phyloP scores from a whole-genome alignment of 176 grass and related monocot species.

The Avena sativa region DNA sequence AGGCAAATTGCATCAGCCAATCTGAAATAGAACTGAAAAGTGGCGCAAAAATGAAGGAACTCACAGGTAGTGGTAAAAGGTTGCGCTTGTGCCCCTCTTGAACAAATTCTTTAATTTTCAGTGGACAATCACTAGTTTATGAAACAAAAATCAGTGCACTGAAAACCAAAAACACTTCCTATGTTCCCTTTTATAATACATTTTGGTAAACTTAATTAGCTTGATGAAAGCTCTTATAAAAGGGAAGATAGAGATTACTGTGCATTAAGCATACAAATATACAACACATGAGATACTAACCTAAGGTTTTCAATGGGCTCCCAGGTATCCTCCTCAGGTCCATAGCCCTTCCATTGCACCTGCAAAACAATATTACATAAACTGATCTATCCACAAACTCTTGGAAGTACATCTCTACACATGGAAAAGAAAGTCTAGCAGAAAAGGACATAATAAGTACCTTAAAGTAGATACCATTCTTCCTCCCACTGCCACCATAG shows the following conservation, averaged over 20 bases:
- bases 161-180: background rate
- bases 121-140: conserved; percentile 59
- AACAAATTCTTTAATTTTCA: conserved; percentile 83
- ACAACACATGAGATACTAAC: conserved; percentile 39
- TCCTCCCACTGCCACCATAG: conserved; percentile 58
- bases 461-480: conserved; percentile 67
- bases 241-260: too few relatives aligned
- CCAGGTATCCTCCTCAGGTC: conserved; percentile 77
- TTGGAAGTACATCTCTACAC: background rate
- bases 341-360: conserved; percentile 92
- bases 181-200: too few relatives aligned
- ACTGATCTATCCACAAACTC: background rate
- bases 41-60: background rate
- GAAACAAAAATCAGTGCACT: conserved; percentile 32
- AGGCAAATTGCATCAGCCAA: background rate
- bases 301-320: conserved; percentile 78
- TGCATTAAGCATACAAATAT: background rate
- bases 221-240: too few relatives aligned
- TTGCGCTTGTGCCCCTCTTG: conserved; percentile 53
- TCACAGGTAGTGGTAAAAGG: conserved; percentile 78
- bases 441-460: conserved; percentile 40
- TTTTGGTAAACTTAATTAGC: too few relatives aligned
- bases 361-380: conserved; percentile 13
- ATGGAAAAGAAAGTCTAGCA: background rate
- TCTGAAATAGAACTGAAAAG: background rate